Evolutionary conservation across 805 yeast genomes (phyloP).

Genomic region (Ogataea haglerorum): DNA sequence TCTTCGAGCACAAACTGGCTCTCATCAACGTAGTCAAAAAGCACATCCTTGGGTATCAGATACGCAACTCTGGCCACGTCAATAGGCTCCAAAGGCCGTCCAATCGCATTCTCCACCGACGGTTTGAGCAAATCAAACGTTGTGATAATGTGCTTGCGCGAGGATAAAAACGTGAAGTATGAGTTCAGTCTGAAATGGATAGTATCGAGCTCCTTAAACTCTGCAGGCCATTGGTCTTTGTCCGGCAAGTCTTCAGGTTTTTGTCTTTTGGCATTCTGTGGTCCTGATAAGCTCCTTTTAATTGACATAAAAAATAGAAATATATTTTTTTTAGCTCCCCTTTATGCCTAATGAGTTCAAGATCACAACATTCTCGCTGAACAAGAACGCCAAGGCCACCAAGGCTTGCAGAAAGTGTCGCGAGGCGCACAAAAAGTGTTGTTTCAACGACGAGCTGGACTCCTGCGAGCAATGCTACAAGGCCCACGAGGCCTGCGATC

Average conservation of each 20-base stretch:
- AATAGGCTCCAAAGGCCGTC: conserved; percentile 39
- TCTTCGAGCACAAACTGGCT: conserved; percentile 51
- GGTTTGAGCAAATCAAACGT: conserved; percentile 51
- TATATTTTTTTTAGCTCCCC: conserved; percentile 1
- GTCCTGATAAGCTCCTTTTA: conserved; percentile 3
- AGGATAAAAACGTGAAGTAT: conserved; percentile 57
- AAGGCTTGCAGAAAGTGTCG: conserved; percentile 29
- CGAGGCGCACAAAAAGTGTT: conserved; percentile 25
- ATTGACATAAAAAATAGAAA: conserved; percentile 1
- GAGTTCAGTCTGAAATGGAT: conserved; percentile 55
- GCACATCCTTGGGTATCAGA: conserved; percentile 64
- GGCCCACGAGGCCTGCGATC: conserved; percentile 11
- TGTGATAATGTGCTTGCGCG: conserved; percentile 58
- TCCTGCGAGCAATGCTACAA: conserved; percentile 16
- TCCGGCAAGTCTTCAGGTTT: neutral
- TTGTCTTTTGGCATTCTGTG: conserved; percentile 5
- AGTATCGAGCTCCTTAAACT: conserved; percentile 39
- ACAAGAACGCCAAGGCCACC: conserved; percentile 14
- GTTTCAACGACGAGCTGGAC: conserved; percentile 6
- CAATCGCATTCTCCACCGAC: conserved; percentile 49
- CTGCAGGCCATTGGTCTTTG: conserved; percentile 27
- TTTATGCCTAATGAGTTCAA: conserved; percentile 4
- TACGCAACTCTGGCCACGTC: conserved; percentile 65
- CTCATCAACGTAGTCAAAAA: conserved; percentile 76
- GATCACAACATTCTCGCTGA: conserved; percentile 19